A percentile compares a stretch with the other conserved stretches of the same genome.
Conservation (phyloP, 2,329 filamentous ascomycete species). For the Pseudogymnoascus sp. region DNA sequence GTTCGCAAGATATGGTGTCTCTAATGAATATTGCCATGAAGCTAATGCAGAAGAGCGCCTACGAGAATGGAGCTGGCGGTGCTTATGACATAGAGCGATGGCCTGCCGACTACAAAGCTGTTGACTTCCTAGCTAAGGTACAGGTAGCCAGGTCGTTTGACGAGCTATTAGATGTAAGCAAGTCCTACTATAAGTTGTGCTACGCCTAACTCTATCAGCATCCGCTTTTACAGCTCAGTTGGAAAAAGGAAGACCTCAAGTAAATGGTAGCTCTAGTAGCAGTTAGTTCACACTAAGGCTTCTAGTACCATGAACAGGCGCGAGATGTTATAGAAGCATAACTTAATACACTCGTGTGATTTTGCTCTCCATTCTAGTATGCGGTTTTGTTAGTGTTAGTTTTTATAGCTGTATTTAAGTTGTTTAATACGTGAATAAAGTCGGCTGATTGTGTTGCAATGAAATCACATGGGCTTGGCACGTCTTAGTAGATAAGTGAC, state of each 20-base stretch:
- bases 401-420: background rate
- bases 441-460: background rate
- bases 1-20: background rate
- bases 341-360: background rate
- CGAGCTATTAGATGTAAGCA: background rate
- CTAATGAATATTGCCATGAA: background rate
- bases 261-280: background rate
- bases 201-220: constrained; percentile 5
- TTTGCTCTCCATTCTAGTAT: background rate
- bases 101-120: background rate
- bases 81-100: background rate
- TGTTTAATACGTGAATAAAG: background rate
- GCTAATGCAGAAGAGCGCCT: background rate
- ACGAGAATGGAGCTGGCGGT: background rate
- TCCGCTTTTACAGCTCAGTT: constrained; percentile 13
- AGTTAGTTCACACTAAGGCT: background rate
- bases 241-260: constrained; percentile 11
- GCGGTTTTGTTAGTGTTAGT: background rate
- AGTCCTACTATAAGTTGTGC: background rate
- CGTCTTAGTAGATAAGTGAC: background rate
- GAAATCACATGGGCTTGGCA: background rate
- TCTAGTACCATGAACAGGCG: background rate
- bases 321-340: background rate
- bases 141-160: background rate
- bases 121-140: background rate